Base-by-base conservation (phyloP, 495 filamentous ascomycete genomes). In the Tuber microsphaerosporum region DNA sequence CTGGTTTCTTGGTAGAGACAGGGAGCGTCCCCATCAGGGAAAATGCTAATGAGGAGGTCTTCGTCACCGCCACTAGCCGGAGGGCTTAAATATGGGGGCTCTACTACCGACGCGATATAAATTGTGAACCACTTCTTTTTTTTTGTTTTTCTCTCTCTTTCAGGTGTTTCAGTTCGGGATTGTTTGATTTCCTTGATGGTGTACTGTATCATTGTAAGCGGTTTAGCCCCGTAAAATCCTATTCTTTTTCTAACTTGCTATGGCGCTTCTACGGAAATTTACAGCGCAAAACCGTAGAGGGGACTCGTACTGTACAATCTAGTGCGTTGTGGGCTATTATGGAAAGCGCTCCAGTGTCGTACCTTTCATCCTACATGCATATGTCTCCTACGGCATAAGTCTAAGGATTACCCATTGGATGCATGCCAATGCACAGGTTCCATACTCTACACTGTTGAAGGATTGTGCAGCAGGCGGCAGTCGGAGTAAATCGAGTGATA, bases 1-100 rank as follows among this genome's bases (percentile, higher is more conserved):
- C 71, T 12, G 77, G 75, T n/a, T 83, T 81, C 72, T 51, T 83
- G 73, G 44, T 71, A 9, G 69, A 76, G 69, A 69, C 71, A 5
- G 46, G 71, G 31, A 65, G 61, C 43, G 1, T 65, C 31, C 26
- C 56, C 14, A 17, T 65, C 26, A 14, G 14, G 26, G 26, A 34
- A 14, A 34, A 65, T 65, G 14, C 56, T 8, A 34, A 0, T 1
- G 12, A 65, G 26, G 56, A 17, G 31, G 56, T 65, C 4, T 65
- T 65, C 14, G 26, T 31, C 56, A 65, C 56, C 26, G 3, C 56
- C 16, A 34, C 26, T 14, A 65, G 56, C 5, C 3, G 26, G 26
- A 65, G 56, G 56, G 26, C 56, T 34, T 34, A 34, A 34, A 65
- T 34, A 9, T 19, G 26, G 34, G 26, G 56, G 6, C 34, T 65